Evolutionary conservation across 331 rosid species (phyloP).

Genomic region (Saraca asoca): DNA sequence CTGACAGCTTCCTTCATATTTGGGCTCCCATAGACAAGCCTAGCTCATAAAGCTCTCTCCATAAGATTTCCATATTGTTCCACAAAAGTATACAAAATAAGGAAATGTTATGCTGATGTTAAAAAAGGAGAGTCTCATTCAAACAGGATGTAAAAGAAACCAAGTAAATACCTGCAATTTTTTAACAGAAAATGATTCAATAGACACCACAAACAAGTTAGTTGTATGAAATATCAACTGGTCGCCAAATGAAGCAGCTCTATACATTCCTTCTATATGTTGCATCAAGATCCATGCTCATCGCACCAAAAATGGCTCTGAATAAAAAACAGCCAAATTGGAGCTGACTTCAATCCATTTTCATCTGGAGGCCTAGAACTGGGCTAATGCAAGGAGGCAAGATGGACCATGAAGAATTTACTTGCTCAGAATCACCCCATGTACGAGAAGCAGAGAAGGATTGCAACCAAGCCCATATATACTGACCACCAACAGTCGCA

Average conservation of each 20-base stretch:
- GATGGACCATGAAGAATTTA: conserved; percentile 35
- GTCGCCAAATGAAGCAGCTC: conserved; percentile 95
- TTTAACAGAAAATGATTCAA: conserved; percentile 37
- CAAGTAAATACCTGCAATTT: too few species aligned
- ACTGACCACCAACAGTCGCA: conserved; percentile 95
- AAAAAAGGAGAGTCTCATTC: conserved; percentile 6
- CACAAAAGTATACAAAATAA: conserved; percentile 33
- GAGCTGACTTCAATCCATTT: conserved; percentile 21
- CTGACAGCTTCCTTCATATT: conserved; percentile 98
- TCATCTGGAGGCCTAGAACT: conserved; percentile 22
- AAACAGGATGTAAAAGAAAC: conserved; percentile 3
- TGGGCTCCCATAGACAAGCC: conserved; percentile 97
- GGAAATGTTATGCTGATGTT: too few species aligned
- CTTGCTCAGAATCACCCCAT: conserved; percentile 99
- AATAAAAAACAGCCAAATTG: conserved; percentile 30
- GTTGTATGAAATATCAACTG: conserved; percentile 94
- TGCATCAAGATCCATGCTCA: conserved; percentile 86
- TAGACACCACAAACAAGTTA: too few species aligned
- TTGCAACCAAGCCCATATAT: conserved; percentile 90
- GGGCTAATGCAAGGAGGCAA: conserved; percentile 8
- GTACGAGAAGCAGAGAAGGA: conserved; percentile 98
- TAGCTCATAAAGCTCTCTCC: conserved; percentile 86
- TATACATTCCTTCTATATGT: conserved; percentile 85
- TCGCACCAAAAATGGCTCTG: conserved; percentile 88
- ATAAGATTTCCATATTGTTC: conserved; percentile 83